phyloP scores from a whole-genome alignment of 2,329 filamentous ascomycete genomes.

The Claviceps pusilla region DNA sequence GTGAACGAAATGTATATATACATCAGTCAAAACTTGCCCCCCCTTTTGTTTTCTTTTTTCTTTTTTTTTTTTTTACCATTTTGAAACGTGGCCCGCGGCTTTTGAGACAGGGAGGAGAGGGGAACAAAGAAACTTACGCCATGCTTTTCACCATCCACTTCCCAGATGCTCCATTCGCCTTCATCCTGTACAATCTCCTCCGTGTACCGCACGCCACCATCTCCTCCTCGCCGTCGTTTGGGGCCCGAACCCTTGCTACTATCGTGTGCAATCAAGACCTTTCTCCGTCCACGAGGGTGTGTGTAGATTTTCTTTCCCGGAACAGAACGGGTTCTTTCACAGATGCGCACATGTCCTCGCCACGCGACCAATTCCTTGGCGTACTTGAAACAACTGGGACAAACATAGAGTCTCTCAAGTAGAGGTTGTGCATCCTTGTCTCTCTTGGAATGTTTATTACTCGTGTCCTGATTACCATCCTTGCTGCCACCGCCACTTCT shows the following conservation, averaged over 20 bases:
- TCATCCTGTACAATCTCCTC: conserved; percentile 38
- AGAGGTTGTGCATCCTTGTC: conserved; percentile 26
- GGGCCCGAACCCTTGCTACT: conserved; percentile 16
- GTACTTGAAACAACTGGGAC: conserved; percentile 90
- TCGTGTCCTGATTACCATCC: conserved; percentile 14
- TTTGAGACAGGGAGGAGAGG: neutral
- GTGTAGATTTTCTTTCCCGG: conserved; percentile 64
- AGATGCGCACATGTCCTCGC: conserved; percentile 43
- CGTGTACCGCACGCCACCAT: conserved; percentile 21
- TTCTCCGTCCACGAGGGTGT: conserved; percentile 34
- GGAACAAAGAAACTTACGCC: conserved; percentile 34
- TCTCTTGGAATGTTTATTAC: conserved; percentile 17
- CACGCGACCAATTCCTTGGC: conserved; percentile 47
- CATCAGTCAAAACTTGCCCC: neutral
- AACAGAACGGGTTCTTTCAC: conserved; percentile 31
- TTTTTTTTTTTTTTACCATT: too few species aligned
- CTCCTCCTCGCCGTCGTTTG: conserved; percentile 24
- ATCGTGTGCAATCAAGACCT: conserved; percentile 23
- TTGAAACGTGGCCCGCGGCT: neutral
- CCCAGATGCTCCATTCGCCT: conserved; percentile 74
- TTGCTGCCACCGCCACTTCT: conserved; percentile 13
- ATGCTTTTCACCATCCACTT: conserved; percentile 79
- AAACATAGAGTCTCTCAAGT: conserved; percentile 66
- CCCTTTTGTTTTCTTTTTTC: too few species aligned
- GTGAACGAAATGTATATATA: neutral